phyloP scores from a whole-genome alignment of 2,329 filamentous ascomycete genomes.

The Phaeophleospora eucalypticola region DNA sequence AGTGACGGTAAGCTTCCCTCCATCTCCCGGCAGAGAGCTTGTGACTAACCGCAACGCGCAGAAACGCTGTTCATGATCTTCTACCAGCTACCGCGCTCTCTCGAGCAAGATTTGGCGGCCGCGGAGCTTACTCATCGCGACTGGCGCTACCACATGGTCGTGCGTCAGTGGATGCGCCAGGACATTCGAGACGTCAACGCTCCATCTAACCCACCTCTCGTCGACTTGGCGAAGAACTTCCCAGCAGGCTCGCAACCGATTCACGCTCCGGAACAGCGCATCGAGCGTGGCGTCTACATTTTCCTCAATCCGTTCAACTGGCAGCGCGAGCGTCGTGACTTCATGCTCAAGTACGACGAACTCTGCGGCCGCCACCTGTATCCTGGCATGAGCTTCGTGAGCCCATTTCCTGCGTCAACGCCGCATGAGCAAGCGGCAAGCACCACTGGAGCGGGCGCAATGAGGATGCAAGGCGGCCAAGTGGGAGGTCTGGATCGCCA shows the following conservation, averaged over 20 bases:
- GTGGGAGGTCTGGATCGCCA: background rate
- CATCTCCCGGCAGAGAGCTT: no score
- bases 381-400: background rate
- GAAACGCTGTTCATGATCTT: conserved; percentile 68
- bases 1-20: conserved; percentile 32
- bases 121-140: conserved; percentile 54
- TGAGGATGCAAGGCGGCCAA: background rate
- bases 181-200: conserved; percentile 39
- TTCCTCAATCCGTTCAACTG: conserved; percentile 54
- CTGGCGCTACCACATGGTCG: conserved; percentile 53
- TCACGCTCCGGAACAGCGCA: conserved; percentile 43
- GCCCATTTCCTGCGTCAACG: background rate
- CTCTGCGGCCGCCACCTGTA: conserved; percentile 38
- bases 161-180: conserved; percentile 54
- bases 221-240: conserved; percentile 26
- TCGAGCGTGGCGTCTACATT: conserved; percentile 51
- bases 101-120: conserved; percentile 63
- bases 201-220: conserved; percentile 28
- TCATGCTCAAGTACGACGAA: conserved; percentile 50
- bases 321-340: conserved; percentile 50
- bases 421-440: background rate
- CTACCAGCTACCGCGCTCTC: conserved; percentile 63
- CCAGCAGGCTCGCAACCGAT: conserved; percentile 35
- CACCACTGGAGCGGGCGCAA: background rate
- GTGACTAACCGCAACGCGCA: no score